Percentiles rank a stretch among this genome's conserved stretches.
phyloP scores from a whole-genome alignment of 179 eudicot genomes.

The Carnegiea gigantea region DNA sequence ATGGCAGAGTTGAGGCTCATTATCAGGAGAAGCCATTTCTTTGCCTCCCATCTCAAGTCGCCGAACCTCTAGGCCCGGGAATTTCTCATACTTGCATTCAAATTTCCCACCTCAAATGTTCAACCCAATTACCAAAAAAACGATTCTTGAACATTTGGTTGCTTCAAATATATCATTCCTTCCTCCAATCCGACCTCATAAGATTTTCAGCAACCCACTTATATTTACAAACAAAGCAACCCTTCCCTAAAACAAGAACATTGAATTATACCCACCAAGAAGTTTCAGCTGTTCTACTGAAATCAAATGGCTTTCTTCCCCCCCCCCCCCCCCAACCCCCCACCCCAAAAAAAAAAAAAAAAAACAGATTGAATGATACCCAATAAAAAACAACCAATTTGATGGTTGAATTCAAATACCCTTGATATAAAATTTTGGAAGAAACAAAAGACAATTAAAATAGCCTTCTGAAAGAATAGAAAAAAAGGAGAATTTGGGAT shows the following conservation, averaged over 20 bases:
- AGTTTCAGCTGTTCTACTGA: not conserved
- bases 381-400: constrained; percentile 6
- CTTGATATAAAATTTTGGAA: not conserved
- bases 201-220: constrained; percentile 18
- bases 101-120: constrained; percentile 28
- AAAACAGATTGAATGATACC: constrained; percentile 6
- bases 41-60: constrained; percentile 30
- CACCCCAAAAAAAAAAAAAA: too few relatives aligned
- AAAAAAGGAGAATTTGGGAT: not conserved
- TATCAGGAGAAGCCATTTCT: constrained; percentile 41
- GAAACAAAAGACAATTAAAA: constrained; percentile 2
- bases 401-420: constrained; percentile 14
- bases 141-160: constrained; percentile 34
- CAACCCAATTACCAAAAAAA: constrained; percentile 19
- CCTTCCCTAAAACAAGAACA: not conserved
- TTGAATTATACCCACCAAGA: constrained; percentile 14
- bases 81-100: constrained; percentile 54
- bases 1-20: constrained; percentile 25
- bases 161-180: constrained; percentile 73
- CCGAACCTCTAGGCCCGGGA: constrained; percentile 86
- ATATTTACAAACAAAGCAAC: not conserved
- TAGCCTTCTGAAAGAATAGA: not conserved
- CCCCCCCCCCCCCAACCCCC: not conserved
- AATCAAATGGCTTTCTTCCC: constrained; percentile 7
- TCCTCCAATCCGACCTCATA: constrained; percentile 10